Percentiles rank a stretch among this genome's conserved stretches.
phyloP scores from a whole-genome alignment of 257 asterid genomes.

The Thymus mandschuricus region DNA sequence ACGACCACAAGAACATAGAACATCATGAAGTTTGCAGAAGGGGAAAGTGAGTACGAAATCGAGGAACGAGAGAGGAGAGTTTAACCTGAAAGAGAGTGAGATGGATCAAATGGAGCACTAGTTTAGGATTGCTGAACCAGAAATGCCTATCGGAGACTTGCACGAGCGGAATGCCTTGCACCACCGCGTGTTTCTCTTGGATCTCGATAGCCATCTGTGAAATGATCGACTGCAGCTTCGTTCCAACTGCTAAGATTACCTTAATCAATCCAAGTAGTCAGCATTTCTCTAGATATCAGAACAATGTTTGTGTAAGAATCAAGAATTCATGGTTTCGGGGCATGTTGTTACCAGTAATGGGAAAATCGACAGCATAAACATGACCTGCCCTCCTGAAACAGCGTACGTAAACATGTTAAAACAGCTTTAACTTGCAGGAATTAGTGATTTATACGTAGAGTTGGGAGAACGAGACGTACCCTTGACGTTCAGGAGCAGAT shows the following conservation, averaged over 20 bases:
- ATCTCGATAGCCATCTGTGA: conserved; percentile 92
- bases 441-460: neutral
- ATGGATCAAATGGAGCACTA: conserved; percentile 75
- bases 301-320: neutral
- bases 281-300: conserved; percentile 19
- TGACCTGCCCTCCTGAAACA: conserved; percentile 69
- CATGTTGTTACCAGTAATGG: conserved; percentile 59
- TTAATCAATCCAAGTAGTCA: conserved; percentile 49
- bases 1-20: conserved; percentile 8
- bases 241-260: conserved; percentile 87
- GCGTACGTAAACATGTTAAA: neutral
- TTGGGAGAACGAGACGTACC: conserved; percentile 44
- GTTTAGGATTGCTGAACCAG: conserved; percentile 77
- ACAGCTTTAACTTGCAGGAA: neutral
- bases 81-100: conserved; percentile 84
- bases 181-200: conserved; percentile 91
- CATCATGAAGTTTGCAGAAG: neutral
- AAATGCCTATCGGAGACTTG: conserved; percentile 89
- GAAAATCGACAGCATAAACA: conserved; percentile 67
- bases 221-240: conserved; percentile 93
- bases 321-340: neutral
- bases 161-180: conserved; percentile 96
- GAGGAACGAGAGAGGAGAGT: neutral
- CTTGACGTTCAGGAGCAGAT: conserved; percentile 70
- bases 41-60: neutral